phyloP scores from a whole-genome alignment of 1,139 yeast genomes.

The Arxiozyma bovina region DNA sequence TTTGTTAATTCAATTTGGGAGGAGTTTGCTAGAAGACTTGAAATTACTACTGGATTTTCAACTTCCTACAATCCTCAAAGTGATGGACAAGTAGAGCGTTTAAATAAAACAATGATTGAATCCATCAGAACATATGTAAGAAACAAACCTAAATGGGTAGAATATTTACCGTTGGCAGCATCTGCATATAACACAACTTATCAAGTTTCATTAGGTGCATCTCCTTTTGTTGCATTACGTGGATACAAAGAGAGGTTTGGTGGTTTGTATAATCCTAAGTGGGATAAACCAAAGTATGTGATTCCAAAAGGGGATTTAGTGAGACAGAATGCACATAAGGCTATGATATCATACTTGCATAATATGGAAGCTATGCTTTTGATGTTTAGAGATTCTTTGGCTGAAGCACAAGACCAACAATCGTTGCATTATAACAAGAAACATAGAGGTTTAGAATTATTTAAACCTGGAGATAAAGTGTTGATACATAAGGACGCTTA shows the following conservation, averaged over 20 bases:
- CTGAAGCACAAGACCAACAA: too few relatives aligned
- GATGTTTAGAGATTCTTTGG: too few relatives aligned
- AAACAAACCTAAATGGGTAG: constrained; percentile 12
- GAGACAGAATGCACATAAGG: too few relatives aligned
- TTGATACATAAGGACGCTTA: too few relatives aligned
- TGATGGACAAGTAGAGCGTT: constrained; percentile 2
- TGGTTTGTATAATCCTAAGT: too few relatives aligned
- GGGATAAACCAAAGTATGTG: too few relatives aligned
- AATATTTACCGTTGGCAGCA: not conserved
- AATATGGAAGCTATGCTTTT: too few relatives aligned
- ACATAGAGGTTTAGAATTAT: too few relatives aligned
- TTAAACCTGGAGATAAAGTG: too few relatives aligned
- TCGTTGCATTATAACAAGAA: too few relatives aligned
- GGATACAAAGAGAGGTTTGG: not conserved
- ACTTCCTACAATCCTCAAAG: not conserved
- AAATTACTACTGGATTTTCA: not conserved
- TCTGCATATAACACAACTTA: constrained; percentile 4
- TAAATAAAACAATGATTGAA: not conserved
- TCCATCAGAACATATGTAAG: constrained; percentile 9
- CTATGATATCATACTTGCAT: too few relatives aligned
- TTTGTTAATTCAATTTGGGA: not conserved
- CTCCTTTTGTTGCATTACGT: not conserved
- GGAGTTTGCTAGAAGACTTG: not conserved
- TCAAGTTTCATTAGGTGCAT: not conserved
- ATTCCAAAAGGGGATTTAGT: too few relatives aligned